phyloP scores from a whole-genome alignment of 2,329 filamentous ascomycete genomes.

The Cryphonectria radicalis region DNA sequence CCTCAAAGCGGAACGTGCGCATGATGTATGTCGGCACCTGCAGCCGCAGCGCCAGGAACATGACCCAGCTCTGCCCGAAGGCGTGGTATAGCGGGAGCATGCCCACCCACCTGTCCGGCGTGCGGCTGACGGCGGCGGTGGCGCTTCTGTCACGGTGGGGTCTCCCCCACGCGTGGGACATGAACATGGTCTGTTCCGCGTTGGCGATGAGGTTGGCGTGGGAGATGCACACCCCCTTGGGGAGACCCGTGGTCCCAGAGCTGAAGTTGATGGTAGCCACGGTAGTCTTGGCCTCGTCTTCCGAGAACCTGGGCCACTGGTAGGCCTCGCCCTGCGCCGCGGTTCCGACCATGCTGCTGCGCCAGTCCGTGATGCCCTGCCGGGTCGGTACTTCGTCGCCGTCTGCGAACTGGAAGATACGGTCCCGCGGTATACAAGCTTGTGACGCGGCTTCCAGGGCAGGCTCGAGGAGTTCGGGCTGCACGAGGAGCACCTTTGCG shows the following conservation, averaged over 20 bases:
- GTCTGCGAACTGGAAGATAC: constrained; percentile 56
- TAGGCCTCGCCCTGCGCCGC: constrained; percentile 41
- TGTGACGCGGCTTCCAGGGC: constrained; percentile 49
- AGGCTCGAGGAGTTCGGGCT: constrained; percentile 49
- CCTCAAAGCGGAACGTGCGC: constrained; percentile 57
- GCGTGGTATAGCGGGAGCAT: constrained; percentile 72
- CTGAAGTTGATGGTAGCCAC: constrained; percentile 44
- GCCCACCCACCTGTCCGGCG: constrained; percentile 55
- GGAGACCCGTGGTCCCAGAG: constrained; percentile 55
- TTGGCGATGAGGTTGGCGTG: constrained; percentile 56
- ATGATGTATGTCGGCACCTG: constrained; percentile 58
- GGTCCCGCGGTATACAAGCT: constrained; percentile 43
- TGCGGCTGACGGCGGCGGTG: constrained; percentile 38
- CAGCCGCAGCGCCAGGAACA: constrained; percentile 44
- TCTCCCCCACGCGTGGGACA: constrained; percentile 44
- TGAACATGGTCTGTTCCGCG: constrained; percentile 50
- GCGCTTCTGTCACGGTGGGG: constrained; percentile 35
- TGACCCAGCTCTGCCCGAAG: constrained; percentile 59
- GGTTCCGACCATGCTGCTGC: constrained; percentile 42
- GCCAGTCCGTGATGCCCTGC: constrained; percentile 48
- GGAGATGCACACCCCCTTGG: constrained; percentile 55
- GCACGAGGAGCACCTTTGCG: constrained; percentile 54
- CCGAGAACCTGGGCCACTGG: constrained; percentile 45
- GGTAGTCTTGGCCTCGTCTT: constrained; percentile 40
- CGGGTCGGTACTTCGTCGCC: constrained; percentile 40